phyloP scores from a whole-genome alignment of 495 filamentous ascomycete genomes.

The Xylaria telfairii region DNA sequence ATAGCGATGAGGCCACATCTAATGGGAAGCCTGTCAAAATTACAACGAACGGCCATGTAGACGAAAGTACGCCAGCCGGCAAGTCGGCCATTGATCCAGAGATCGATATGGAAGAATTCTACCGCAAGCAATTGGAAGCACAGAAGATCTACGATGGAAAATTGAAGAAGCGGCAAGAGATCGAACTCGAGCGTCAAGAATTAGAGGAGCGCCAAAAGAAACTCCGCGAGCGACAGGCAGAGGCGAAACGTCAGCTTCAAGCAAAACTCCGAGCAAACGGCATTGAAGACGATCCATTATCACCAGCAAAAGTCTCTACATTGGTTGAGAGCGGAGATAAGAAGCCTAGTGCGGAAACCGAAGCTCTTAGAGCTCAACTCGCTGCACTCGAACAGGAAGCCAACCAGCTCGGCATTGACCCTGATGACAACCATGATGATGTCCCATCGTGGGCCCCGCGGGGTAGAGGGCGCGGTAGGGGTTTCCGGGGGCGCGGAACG shows the following conservation, averaged over 20 bases:
- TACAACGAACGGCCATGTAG: slow-evolving; percentile 28
- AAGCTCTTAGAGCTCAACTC: slow-evolving; percentile 76
- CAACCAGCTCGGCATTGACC: slow-evolving; percentile 76
- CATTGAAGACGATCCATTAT: slow-evolving; percentile 35
- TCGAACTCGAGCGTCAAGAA: slow-evolving; percentile 72
- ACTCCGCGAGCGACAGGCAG: slow-evolving; percentile 72
- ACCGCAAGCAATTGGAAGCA: slow-evolving; percentile 75
- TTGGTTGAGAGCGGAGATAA: slow-evolving; percentile 23
- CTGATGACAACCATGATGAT: slow-evolving; percentile 50
- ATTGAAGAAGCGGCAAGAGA: slow-evolving; percentile 71
- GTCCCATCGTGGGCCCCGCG: slow-evolving; percentile 44
- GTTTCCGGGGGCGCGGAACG: slow-evolving; percentile 50
- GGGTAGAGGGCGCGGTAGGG: slow-evolving; percentile 41
- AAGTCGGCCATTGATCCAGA: slow-evolving; percentile 54
- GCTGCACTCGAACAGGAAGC: slow-evolving; percentile 87
- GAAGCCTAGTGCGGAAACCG: slow-evolving; percentile 48
- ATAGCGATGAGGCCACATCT: slow-evolving; percentile 34
- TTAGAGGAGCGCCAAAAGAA: slow-evolving; percentile 80
- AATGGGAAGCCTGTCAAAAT: slow-evolving; percentile 36
- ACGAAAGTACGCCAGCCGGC: slow-evolving; percentile 22
- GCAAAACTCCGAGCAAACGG: slow-evolving; percentile 58
- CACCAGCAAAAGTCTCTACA: slow-evolving; percentile 15
- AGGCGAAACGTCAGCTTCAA: slow-evolving; percentile 75
- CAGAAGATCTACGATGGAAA: slow-evolving; percentile 83
- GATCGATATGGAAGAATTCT: slow-evolving; percentile 80